These are phyloP conservation scores for Penicillium sumatraense DNA, from an alignment of 2,329 filamentous ascomycete species.

Conservation along the genomic window DNA sequence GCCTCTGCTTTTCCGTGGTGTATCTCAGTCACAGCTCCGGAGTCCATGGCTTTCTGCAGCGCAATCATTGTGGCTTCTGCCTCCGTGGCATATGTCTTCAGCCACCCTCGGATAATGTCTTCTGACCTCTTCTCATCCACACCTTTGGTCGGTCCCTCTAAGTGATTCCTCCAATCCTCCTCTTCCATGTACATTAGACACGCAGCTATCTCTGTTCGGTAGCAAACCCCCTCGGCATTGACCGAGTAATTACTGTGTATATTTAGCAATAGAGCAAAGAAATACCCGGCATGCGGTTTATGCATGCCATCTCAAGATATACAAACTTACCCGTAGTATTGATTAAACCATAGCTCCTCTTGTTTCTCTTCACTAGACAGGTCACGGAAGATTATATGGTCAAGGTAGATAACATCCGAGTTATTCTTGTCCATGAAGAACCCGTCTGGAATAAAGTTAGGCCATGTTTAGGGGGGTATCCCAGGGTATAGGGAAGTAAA, in stretches of 20 bases:
- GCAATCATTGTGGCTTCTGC: constrained; percentile 32
- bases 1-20: constrained; percentile 30
- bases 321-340: constrained; percentile 45
- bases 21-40: constrained; percentile 17
- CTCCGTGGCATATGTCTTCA: constrained; percentile 41
- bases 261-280: constrained; percentile 2
- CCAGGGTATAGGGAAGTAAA: neutral
- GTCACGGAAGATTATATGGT: constrained; percentile 46
- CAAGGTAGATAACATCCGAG: constrained; percentile 46
- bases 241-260: constrained; percentile 47
- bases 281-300: constrained; percentile 1
- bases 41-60: constrained; percentile 26
- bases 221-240: constrained; percentile 44
- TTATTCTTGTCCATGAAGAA: constrained; percentile 47
- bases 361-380: constrained; percentile 30
- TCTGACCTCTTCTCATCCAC: constrained; percentile 37
- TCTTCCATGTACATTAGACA: constrained; percentile 45
- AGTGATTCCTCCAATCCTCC: constrained; percentile 45
- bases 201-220: constrained; percentile 48
- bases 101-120: constrained; percentile 40
- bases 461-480: neutral
- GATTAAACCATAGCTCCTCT: constrained; percentile 40
- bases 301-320: neutral
- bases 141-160: constrained; percentile 38
- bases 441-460: constrained; percentile 38